phyloP scores from a whole-genome alignment of 352 stramenopile genomes.

The Pythium chondricola region DNA sequence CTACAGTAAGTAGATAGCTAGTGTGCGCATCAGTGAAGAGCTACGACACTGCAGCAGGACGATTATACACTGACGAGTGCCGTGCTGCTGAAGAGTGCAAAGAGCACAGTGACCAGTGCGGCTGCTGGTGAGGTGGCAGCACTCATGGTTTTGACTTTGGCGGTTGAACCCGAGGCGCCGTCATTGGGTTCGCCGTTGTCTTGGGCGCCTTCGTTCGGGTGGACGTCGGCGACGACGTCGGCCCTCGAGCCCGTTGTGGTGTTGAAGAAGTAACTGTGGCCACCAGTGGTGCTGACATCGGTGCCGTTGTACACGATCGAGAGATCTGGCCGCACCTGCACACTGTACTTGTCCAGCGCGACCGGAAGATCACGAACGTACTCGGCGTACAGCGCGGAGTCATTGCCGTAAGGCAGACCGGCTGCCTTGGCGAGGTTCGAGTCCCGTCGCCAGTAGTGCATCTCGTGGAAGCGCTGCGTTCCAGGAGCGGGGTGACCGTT shows the following conservation, averaged over 20 bases:
- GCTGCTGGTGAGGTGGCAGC: neutral
- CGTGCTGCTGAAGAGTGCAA: too few relatives aligned
- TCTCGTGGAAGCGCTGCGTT: conserved; percentile 32
- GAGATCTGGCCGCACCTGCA: conserved; percentile 29
- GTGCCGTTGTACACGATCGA: conserved; percentile 38
- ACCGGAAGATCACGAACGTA: conserved; percentile 23
- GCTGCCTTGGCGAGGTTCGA: conserved; percentile 34
- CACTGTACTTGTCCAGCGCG: conserved; percentile 19
- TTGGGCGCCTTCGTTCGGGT: too few relatives aligned
- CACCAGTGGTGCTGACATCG: conserved; percentile 1
- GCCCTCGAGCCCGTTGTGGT: neutral
- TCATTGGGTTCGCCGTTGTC: too few relatives aligned
- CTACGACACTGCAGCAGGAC: too few relatives aligned
- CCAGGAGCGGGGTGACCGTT: conserved; percentile 21
- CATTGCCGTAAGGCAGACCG: conserved; percentile 31
- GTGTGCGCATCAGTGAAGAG: too few relatives aligned
- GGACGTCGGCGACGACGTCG: conserved; percentile 9
- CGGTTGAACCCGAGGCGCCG: too few relatives aligned
- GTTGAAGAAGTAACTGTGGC: conserved; percentile 18
- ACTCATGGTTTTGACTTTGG: too few relatives aligned
- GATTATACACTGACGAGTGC: too few relatives aligned
- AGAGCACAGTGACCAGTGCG: neutral
- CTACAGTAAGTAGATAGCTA: too few relatives aligned
- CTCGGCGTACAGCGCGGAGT: conserved; percentile 35
- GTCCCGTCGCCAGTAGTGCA: conserved; percentile 44